Evolutionary conservation across 2,329 filamentous ascomycete species (phyloP).

Genomic region (Sarocladium kiliense): DNA sequence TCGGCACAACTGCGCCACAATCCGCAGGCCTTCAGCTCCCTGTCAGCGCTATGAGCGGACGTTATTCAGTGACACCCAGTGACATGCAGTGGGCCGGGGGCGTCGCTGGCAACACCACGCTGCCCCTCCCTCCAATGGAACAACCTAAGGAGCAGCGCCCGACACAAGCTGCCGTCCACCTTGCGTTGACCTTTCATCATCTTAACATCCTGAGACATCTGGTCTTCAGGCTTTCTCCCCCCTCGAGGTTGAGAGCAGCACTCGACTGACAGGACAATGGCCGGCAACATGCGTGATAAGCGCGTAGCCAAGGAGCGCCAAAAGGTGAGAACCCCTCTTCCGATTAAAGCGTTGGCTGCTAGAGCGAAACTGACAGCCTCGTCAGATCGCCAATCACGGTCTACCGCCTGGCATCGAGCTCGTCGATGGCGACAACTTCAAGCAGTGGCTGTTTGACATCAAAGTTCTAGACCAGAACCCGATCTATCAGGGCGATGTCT

Average conservation of each 20-base stretch:
- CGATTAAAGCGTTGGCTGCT: background rate
- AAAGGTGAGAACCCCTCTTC: slow-evolving; percentile 36
- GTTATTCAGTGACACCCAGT: background rate
- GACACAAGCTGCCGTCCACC: no score
- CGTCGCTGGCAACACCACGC: background rate
- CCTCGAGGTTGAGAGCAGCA: no score
- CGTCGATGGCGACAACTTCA: slow-evolving; percentile 68
- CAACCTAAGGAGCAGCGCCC: no score
- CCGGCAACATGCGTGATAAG: slow-evolving; percentile 45
- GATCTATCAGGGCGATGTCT: slow-evolving; percentile 74
- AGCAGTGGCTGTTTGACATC: slow-evolving; percentile 89
- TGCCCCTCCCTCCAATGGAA: background rate
- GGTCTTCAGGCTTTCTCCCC: no score
- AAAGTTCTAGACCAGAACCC: slow-evolving; percentile 86
- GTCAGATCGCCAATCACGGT: slow-evolving; percentile 47
- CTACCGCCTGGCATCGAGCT: slow-evolving; percentile 70
- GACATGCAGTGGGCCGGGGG: background rate
- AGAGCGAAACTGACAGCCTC: background rate
- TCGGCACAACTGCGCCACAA: background rate
- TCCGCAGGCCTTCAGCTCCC: background rate
- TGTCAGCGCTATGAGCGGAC: background rate
- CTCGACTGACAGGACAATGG: no score
- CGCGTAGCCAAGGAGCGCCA: slow-evolving; percentile 54
- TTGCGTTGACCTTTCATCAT: no score
- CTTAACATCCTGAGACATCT: no score